Percentiles rank a stretch among this genome's conserved stretches.
phyloP scores from a whole-genome alignment of 1,284 basidiomycete species.

The Ustanciosporium gigantosporum region DNA sequence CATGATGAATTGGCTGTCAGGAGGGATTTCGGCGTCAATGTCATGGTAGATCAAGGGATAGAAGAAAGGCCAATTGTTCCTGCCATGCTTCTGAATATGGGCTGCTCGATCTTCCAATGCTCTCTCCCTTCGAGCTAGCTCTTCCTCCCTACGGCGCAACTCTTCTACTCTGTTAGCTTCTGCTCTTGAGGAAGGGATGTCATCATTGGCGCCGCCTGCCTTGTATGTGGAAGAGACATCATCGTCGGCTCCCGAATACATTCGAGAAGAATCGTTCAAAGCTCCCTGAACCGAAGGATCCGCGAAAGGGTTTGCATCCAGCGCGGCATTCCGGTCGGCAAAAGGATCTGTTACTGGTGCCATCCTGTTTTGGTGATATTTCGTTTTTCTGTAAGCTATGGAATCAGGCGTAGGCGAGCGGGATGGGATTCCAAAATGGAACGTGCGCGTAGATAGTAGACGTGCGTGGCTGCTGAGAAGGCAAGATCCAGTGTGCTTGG shows the following conservation, averaged over 20 bases:
- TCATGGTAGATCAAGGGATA: slow-evolving; percentile 92
- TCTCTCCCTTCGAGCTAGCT: slow-evolving; percentile 76
- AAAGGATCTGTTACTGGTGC: too few relatives aligned
- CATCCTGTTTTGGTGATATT: too few relatives aligned
- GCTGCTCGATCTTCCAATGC: slow-evolving; percentile 69
- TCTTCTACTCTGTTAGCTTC: slow-evolving; percentile 67
- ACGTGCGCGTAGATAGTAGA: too few relatives aligned
- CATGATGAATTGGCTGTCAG: slow-evolving; percentile 76
- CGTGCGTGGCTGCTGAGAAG: too few relatives aligned
- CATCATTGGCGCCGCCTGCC: slow-evolving; percentile 12
- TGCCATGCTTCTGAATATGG: slow-evolving; percentile 75
- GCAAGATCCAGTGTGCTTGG: too few relatives aligned
- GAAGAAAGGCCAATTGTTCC: slow-evolving; percentile 89
- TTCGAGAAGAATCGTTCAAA: slow-evolving; percentile 36
- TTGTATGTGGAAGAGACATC: slow-evolving; percentile 40
- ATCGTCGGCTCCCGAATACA: slow-evolving; percentile 38
- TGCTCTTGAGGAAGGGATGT: slow-evolving; percentile 31
- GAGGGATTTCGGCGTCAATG: slow-evolving; percentile 84
- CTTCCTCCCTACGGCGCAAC: slow-evolving; percentile 73
- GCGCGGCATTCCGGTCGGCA: slow-evolving; percentile 45
- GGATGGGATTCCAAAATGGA: too few relatives aligned
- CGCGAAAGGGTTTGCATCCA: slow-evolving; percentile 61
- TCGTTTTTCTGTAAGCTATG: too few relatives aligned
- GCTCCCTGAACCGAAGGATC: slow-evolving; percentile 60
- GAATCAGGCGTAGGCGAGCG: too few relatives aligned